phyloP scores from a whole-genome alignment of 2,329 filamentous ascomycete genomes.

The Exophiala sp. region DNA sequence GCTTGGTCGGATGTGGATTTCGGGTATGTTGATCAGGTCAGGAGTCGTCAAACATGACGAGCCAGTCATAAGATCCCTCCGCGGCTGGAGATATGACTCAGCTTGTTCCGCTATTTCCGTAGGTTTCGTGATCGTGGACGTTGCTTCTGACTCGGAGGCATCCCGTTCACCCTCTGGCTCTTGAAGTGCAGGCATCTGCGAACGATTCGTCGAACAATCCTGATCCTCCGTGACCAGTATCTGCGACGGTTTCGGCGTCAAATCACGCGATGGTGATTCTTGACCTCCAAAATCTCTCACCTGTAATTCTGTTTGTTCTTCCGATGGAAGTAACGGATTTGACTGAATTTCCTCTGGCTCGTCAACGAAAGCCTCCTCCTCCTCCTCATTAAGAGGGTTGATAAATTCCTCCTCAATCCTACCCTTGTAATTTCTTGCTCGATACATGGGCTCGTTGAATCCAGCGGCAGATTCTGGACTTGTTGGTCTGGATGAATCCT shows the following conservation, averaged over 20 bases:
- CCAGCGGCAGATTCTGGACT: conserved; percentile 73
- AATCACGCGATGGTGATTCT: conserved; percentile 9
- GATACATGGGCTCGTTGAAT: conserved; percentile 61
- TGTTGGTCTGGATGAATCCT: conserved; percentile 68
- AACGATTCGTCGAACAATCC: background rate
- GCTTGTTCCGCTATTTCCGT: background rate
- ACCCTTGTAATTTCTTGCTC: conserved; percentile 30
- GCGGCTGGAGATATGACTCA: background rate
- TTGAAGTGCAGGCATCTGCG: conserved; percentile 4
- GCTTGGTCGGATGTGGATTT: conserved; percentile 4
- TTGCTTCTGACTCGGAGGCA: background rate
- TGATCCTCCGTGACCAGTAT: conserved; percentile 7
- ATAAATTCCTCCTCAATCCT: background rate
- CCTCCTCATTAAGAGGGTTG: background rate
- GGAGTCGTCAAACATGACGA: background rate
- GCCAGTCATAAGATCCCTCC: background rate
- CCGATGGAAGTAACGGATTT: background rate
- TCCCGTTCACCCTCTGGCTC: background rate
- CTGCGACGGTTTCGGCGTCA: conserved; percentile 24
- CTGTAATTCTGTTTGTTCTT: background rate
- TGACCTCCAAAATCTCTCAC: background rate
- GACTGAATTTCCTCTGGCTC: background rate
- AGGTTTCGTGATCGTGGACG: background rate
- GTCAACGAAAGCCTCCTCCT: conserved; percentile 1
- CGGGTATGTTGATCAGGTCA: conserved; percentile 2